Evolutionary conservation across 495 filamentous ascomycete genomes (phyloP), one percentile per base, ranked within the genome.

Genomic region (Saxophila tyrrhenica): DNA sequence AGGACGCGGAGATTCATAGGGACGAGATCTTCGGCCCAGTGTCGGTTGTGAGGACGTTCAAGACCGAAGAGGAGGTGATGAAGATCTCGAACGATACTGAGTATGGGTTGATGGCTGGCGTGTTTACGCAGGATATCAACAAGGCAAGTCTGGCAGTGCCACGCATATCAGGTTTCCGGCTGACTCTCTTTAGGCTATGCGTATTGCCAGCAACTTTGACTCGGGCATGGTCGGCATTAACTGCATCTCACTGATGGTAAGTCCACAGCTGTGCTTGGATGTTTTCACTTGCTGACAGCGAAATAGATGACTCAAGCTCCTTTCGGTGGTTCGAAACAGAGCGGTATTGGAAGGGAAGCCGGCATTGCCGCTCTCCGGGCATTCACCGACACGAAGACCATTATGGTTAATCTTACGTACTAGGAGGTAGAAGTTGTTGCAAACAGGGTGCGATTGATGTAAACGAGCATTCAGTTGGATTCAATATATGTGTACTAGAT

Each of bases 191-290:
- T 66, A 69, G 21, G 76, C 76, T 0, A 52, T 77, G 58, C 63
- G 77, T 5, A 62, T 79, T 0, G 71, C 75, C 0, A 67, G 64
- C 3, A 63, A 66, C 8, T 68, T 82, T 25, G 72, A 78, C 1
- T 62, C 64, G 1, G 78, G 78, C 1, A 75, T 73, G 56, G 77
- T 81, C 0, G 73, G 74, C 47, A 64, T 82, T 17, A 81, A 82
- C 55, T 76, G 73, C 53, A 54, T 35, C 0, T 44, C 41, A 3
- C 13, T 43, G 15, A 52, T 48, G 29, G 29, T 35, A 35, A 35
- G 41, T 50, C 13, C 64, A 62, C 16, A 54, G 8, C 5, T 8
- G 15, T 11, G 16, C 20, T 2, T 13, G 10, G 44, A 50, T 11
- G 39, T 61, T 53, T 7, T 5, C 13, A 35, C 13, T 5, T 5